A percentile compares a stretch with the other conserved stretches of the same genome.
These are phyloP conservation scores for Kurtzmaniella cleridarum DNA, from an alignment of 805 yeast genomes.

Conservation along the genomic window DNA sequence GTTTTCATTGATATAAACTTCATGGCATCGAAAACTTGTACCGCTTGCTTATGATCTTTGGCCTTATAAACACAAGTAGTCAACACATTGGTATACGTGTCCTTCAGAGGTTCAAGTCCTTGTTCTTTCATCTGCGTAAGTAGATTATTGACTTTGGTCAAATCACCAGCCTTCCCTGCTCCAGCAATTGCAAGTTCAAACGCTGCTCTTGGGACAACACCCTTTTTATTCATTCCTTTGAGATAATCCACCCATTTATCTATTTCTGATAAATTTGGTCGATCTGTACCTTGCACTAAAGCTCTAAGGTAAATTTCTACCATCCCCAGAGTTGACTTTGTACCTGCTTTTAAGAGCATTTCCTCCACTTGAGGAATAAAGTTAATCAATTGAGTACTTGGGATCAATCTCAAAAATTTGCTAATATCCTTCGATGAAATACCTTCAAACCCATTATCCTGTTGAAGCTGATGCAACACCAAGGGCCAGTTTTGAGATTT, in stretches of 20 bases:
- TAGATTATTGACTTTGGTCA: conserved; percentile 33
- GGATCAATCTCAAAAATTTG: conserved; percentile 35
- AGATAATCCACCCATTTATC: conserved; percentile 28
- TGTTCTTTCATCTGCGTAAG: conserved; percentile 31
- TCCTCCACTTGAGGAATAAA: conserved; percentile 32
- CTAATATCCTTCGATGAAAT: conserved; percentile 28
- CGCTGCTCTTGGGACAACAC: conserved; percentile 31
- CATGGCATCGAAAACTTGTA: conserved; percentile 75
- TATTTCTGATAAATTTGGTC: conserved; percentile 20
- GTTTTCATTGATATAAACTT: conserved; percentile 66
- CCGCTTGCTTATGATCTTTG: conserved; percentile 54
- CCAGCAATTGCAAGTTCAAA: conserved; percentile 42
- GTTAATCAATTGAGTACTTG: conserved; percentile 26
- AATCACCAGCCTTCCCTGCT: conserved; percentile 35
- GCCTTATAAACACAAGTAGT: conserved; percentile 54
- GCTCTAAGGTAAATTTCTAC: conserved; percentile 34
- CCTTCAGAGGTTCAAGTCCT: conserved; percentile 37
- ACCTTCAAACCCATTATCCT: conserved; percentile 31
- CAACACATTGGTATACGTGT: conserved; percentile 51
- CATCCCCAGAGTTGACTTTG: conserved; percentile 25
- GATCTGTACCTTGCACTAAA: conserved; percentile 18
- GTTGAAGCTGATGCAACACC: conserved; percentile 34
- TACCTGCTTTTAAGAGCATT: conserved; percentile 30
- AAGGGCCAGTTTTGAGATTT: conserved; percentile 44
- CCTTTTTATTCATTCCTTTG: conserved; percentile 12